Base-by-base conservation (phyloP, 441 rosid genomes). In the Viola pubescens region DNA sequence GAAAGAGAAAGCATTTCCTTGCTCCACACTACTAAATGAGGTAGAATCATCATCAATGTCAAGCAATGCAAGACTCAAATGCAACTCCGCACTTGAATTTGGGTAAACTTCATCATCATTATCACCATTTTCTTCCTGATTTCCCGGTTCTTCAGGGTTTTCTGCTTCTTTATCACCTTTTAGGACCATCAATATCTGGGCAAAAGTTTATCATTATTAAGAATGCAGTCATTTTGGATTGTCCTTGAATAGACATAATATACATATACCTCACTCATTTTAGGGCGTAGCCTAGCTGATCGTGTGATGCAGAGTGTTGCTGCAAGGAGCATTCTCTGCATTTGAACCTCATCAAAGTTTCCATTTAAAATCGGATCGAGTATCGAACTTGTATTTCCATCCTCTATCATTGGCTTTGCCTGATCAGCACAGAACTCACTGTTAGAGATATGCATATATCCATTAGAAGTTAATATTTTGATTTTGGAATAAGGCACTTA, bases 31-130 rank as follows among this genome's bases (percentile, higher is more conserved):
- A 63, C 94, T 75, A 3, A 63, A 59, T 8, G 95, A 89, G 48
- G 78, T 70, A 3, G 77, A 80, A 64, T 81, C 84, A 57, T 84
- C 79, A 4, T 76, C 94, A 4, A 80, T 63, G 39, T 88, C 97
- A n/a, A 89, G 83, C 76, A 89, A 70, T 12, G 95, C 96, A 0
- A 84, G 77, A 47, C 79, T 78, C 54, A 84, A 49, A 71, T 89
- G 96, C 34, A 73, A 58, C 52, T 79, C 88, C 7, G 81, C 64
- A 54, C 82, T 77, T 12, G 83, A 85, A 64, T 72, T 65, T 6
- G 95, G 94, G 70, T 87, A 87, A 54, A 82, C 91, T 77, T 89
- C 97, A 46, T 92, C 98, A 2, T 73, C 62, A 4, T 67, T 72
- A 37, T 64, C 77, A 9, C 79, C 88, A 37, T 73, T 75, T 59